Percentiles rank a stretch among this genome's conserved stretches.
Evolutionary conservation across 176 grass and related monocot species (phyloP).

Genomic region (Aechmea fasciata): DNA sequence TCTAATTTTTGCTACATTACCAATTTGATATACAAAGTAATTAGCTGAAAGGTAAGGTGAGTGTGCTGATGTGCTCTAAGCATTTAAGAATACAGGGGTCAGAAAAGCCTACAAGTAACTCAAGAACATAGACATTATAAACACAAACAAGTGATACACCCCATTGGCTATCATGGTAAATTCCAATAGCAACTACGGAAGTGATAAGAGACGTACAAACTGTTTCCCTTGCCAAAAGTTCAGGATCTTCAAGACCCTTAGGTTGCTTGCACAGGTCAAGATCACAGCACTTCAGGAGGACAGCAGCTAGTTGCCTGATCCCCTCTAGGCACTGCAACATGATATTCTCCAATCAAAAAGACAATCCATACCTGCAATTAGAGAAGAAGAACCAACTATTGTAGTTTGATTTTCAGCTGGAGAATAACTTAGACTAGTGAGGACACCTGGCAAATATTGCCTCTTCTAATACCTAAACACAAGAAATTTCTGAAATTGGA

Average conservation of each 20-base stretch:
- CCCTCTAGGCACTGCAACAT: conserved; percentile 87
- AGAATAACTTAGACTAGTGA: neutral
- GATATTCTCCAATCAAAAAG: conserved; percentile 16
- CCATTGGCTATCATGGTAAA: too few relatives aligned
- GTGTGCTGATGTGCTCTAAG: neutral
- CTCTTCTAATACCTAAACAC: neutral
- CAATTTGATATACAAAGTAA: neutral
- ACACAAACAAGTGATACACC: too few relatives aligned
- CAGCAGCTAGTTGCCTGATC: conserved; percentile 44
- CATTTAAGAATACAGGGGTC: neutral
- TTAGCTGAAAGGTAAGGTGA: neutral
- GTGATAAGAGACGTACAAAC: conserved; percentile 41
- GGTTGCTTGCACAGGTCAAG: conserved; percentile 49
- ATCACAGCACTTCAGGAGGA: conserved; percentile 58
- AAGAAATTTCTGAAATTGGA: neutral
- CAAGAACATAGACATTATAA: too few relatives aligned
- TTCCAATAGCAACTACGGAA: too few relatives aligned
- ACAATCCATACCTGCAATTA: neutral
- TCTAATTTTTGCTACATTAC: neutral
- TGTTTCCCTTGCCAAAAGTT: conserved; percentile 75
- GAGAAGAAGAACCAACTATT: neutral
- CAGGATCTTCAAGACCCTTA: conserved; percentile 66
- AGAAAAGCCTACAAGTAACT: neutral
- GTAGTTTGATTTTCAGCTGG: neutral
- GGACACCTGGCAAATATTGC: neutral